Evolutionary conservation across 257 asterid genomes (phyloP), one percentile per base, ranked within the genome.

Genomic region (Scutellaria minor): DNA sequence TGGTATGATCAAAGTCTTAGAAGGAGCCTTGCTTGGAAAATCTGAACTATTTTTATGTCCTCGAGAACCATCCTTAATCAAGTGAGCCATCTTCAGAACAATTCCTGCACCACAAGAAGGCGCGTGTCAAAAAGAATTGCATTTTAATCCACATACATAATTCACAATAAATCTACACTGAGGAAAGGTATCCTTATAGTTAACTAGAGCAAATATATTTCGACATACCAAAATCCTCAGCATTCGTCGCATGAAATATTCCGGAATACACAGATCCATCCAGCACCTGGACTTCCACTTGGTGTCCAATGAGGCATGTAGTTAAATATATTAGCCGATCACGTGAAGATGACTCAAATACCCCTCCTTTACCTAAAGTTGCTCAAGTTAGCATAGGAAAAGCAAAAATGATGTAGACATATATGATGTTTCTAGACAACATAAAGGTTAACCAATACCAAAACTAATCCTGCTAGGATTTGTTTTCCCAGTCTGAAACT

Each of bases 201-300:
- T 57, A 76, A 62, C 52, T 9, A 22, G 53, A 4, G 51, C 53
- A 53, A 75, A 57, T 50, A 52, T 65, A 61, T 65, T 14, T 27
- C 24, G 7, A 45, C 83, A 53, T 90, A 92, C 99, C 99, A 80
- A 85, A 85, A 80, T 92, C 95, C 80, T 94, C 98, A 2, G 93
- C 83, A 83, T 90, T 81, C 61, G 91, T 86, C 2, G 97, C 88
- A 70, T 95, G 96, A 83, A 88, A 84, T 84, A 95, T 83, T 74
- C 99, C 98, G 68, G 93, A 85, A 79, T 77, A 90, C 15, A 90
- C 79, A 65, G 99, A 88, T 73, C 98, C 99, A 78, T 92, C 96
- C 74, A 24, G 60, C 86, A 90, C 85, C 79, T 95, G 99, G 82
- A 90, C 97, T 84, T 95, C 98, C 68, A 95, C 98, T 70, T 84